phyloP scores from a whole-genome alignment of 495 filamentous ascomycete genomes.

The Penicillium canescens region DNA sequence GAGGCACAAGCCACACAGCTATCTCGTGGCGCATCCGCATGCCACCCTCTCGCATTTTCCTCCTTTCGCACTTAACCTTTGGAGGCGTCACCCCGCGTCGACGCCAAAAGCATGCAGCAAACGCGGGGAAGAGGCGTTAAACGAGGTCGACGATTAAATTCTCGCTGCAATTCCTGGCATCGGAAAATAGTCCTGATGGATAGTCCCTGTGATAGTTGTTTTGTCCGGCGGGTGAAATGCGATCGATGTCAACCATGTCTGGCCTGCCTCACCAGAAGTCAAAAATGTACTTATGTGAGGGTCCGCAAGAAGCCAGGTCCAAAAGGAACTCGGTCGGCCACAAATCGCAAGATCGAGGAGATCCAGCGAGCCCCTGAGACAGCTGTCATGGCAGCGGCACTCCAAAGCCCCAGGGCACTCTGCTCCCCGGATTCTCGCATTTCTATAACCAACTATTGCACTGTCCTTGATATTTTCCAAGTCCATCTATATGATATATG shows the following conservation, averaged over 20 bases:
- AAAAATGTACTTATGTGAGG: constrained; percentile 17
- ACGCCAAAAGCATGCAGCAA: constrained; percentile 1
- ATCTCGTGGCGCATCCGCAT: too few relatives aligned
- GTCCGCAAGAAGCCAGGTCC: constrained; percentile 18
- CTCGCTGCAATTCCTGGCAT: constrained; percentile 12
- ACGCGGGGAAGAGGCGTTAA: constrained; percentile 1
- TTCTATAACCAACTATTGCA: constrained; percentile 8
- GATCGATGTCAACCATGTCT: constrained; percentile 19
- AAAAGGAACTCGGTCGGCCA: constrained; percentile 15
- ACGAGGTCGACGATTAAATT: constrained; percentile 9
- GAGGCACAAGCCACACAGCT: too few relatives aligned
- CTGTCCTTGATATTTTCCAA: constrained; percentile 13
- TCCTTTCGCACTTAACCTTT: too few relatives aligned
- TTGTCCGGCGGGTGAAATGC: constrained; percentile 17
- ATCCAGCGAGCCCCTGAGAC: constrained; percentile 4
- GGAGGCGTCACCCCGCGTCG: constrained; percentile 4
- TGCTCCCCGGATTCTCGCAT: constrained; percentile 7
- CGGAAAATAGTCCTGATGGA: constrained; percentile 5
- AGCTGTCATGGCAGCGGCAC: background rate
- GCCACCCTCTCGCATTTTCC: too few relatives aligned
- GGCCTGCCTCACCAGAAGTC: constrained; percentile 9
- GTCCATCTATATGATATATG: constrained; percentile 13
- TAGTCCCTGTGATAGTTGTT: constrained; percentile 19
- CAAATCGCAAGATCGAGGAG: constrained; percentile 13
- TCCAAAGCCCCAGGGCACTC: background rate